Evolutionary conservation across 768 basidiomycete species (phyloP), one percentile per base, ranked within the genome.

Genomic region (Pleurotus sapidus): DNA sequence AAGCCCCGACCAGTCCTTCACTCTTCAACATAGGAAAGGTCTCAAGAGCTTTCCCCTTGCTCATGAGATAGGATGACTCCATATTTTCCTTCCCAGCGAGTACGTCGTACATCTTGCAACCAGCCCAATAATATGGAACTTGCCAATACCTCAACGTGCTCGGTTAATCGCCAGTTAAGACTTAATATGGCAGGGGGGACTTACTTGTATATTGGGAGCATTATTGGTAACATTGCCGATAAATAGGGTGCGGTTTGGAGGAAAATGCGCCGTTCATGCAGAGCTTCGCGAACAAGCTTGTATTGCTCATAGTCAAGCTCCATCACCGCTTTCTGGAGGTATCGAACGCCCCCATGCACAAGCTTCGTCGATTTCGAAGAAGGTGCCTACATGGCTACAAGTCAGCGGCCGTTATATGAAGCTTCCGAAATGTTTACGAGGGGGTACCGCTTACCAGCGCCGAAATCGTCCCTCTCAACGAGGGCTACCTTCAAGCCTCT

Each of bases 361-460:
- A 99, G 87, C 70, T 99, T 98, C 1, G 97, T 98, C 6, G 93
- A 95, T 68, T 98, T 98, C 5, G 93, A 96, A 0, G 93, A 96
- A 96, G 0, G 96, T 97, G 15, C 95, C 93, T 93, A 65, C 20
- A 15, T 9, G 37, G 58, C 11, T 34, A 50, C 24, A 12, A 23
- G 47, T 51, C 24, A 51, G 15, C 30, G 23, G 15, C n/a, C 17
- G 42, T 50, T 15, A 8, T 46, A 23, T 45, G n/a, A 15, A n/a
- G 20, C 6, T 14, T 45, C 17, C 20, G 6, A 48, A 9, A 27
- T 18, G 20, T 24, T 27, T 6, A 8, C 3, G 17, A 20, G 24
- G 25, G 23, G 30, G 34, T 40, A 56, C 8, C 3, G 70, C 81
- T 60, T 59, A 92, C 93, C 95, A 20, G 91, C 83, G 63, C 87